Conservation (phyloP, 1,139 yeast species). For the Arxiozyma heterogenica region DNA sequence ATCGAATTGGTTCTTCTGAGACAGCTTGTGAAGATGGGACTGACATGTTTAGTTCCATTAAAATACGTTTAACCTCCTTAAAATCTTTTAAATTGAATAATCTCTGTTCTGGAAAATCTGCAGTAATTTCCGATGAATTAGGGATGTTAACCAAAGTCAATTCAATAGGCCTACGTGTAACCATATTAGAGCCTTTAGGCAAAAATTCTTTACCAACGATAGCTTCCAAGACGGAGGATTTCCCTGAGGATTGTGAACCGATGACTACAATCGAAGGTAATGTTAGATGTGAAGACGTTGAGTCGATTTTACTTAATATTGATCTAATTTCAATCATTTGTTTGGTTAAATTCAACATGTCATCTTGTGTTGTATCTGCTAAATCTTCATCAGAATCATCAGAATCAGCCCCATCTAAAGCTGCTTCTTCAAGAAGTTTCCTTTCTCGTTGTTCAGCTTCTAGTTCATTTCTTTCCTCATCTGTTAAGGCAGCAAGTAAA, state of each 20-base stretch:
- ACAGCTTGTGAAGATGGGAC: conserved; percentile 81
- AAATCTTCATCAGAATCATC: conserved; percentile 35
- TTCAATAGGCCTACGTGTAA: conserved; percentile 90
- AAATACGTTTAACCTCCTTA: conserved; percentile 72
- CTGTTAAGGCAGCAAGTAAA: conserved; percentile 33
- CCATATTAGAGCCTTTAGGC: conserved; percentile 95
- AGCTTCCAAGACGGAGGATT: conserved; percentile 86
- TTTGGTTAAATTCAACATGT: conserved; percentile 77
- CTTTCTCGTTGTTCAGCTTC: conserved; percentile 4
- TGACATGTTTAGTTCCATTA: conserved; percentile 82
- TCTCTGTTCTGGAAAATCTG: conserved; percentile 88
- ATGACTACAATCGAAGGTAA: conserved; percentile 93
- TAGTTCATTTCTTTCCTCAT: conserved; percentile 24
- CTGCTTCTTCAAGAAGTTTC: conserved; percentile 23
- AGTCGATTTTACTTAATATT: conserved; percentile 67
- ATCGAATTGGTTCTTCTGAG: conserved; percentile 83
- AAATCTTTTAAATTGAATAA: conserved; percentile 79
- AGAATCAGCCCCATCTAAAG: conserved; percentile 34
- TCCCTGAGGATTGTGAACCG: conserved; percentile 96
- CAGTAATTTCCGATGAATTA: conserved; percentile 65
- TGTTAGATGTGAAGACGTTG: conserved; percentile 60
- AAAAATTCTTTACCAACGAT: conserved; percentile 91
- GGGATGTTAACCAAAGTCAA: conserved; percentile 85
- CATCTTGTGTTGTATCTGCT: conserved; percentile 53
- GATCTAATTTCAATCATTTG: conserved; percentile 95